Evolutionary conservation across 1,284 basidiomycete genomes (phyloP), one percentile per base, ranked within the genome.

Genomic region (Boletellus deceptivus): DNA sequence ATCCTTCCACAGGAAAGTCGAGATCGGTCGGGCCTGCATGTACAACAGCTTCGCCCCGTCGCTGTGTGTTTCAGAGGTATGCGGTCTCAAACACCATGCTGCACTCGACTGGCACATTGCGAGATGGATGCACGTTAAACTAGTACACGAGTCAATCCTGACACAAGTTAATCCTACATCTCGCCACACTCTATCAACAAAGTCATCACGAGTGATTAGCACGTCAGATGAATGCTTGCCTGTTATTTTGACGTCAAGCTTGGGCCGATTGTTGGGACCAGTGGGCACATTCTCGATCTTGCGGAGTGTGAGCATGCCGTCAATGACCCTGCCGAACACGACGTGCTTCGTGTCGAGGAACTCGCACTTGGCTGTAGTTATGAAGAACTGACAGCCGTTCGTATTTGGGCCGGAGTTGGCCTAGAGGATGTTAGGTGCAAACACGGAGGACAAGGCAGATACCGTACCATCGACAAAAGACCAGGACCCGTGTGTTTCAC

Each of bases 381-480:
- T 89, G 77, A 99, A 99, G 77, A 99, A 99, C 84, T 93, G 92
- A 69, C 91, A 96, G 3, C 94, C 94, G 62, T 98, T 97, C 5
- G 93, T 95, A 63, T 91, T 87, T 0, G 88, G 81, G 3, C 93
- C 93, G 0, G 93, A 95, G 70, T 97, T 97, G 1, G 93, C 93
- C 92, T 94, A 59, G 14, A 46, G 17, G 52, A 35, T 24, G 20
- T 51, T 17, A 43, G 46, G 6, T 4, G 13, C 29, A 11, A 10
- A 20, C 27, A 16, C 27, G 44, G 45, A 47, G 33, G 35, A 40
- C 37, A 33, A 20, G 29, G 29, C 6, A 24, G 16, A 25, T 6
- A 51, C 75, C 29, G 46, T 58, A 85, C 91, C 92, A 95, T 95
- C 18, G 91, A 93, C 11, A 95, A 72, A 31, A 95, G 72, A 0